Conservation (phyloP, 179 eudicot species). For the Camellia oleifera region DNA sequence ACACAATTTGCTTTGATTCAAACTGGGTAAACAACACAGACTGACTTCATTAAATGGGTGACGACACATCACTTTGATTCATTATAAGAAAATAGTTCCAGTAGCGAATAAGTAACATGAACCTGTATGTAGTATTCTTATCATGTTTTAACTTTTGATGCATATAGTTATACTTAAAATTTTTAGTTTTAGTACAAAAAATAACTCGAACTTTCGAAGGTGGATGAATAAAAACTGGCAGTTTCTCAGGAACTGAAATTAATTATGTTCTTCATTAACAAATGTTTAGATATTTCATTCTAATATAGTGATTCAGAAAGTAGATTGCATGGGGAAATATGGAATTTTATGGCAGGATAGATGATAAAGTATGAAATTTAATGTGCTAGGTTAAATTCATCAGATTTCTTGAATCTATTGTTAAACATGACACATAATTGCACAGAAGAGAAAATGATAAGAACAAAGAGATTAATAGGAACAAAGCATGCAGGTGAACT, state of each 20-base stretch:
- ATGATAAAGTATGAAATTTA: background rate
- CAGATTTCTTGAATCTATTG: background rate
- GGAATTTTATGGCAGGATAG: background rate
- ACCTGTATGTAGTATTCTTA: background rate
- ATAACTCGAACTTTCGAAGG: background rate
- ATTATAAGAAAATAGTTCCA: background rate
- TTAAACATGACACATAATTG: background rate
- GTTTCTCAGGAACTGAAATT: background rate
- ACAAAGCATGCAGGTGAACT: conserved; percentile 16
- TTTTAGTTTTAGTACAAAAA: background rate
- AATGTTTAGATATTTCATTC: background rate
- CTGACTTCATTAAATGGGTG: too few relatives aligned
- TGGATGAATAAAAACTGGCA: background rate
- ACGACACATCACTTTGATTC: too few relatives aligned
- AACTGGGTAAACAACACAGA: too few relatives aligned
- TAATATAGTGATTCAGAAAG: background rate
- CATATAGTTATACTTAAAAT: background rate
- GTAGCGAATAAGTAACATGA: background rate
- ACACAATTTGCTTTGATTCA: background rate
- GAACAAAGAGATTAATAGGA: background rate
- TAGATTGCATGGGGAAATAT: background rate
- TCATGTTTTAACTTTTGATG: background rate
- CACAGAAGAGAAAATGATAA: background rate
- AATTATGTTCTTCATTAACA: background rate
- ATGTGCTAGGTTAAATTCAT: background rate